Conservation (phyloP, 495 filamentous ascomycete genomes). For the Hyaloscypha finlandica region DNA sequence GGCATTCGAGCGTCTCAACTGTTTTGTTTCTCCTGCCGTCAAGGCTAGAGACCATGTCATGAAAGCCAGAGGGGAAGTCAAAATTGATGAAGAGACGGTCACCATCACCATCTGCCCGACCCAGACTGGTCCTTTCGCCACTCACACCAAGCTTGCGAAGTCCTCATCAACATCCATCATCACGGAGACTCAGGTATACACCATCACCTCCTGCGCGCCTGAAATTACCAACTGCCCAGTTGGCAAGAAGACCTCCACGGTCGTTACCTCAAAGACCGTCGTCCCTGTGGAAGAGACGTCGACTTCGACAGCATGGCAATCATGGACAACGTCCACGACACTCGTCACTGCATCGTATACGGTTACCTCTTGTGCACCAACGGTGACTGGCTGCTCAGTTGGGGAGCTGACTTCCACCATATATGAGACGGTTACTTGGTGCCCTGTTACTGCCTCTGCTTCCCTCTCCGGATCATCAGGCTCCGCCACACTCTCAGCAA, state of each 20-base stretch:
- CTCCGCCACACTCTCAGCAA: not conserved
- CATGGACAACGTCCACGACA: conserved; percentile 1
- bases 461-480: conserved; percentile 3
- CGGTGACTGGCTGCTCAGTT: not conserved
- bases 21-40: conserved; percentile 23
- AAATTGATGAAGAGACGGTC: not conserved
- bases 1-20: conserved; percentile 54
- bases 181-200: conserved; percentile 34
- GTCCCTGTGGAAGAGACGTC: conserved; percentile 3
- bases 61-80: not conserved
- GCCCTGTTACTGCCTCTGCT: conserved; percentile 3
- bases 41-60: not conserved
- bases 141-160: not conserved
- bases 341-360: not conserved
- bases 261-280: conserved; percentile 17
- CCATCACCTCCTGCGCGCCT: conserved; percentile 53
- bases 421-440: not conserved
- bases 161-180: not conserved
- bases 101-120: conserved; percentile 14
- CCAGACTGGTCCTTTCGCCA: conserved; percentile 2
- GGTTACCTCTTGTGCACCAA: not conserved
- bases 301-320: not conserved
- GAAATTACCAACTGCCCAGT: conserved; percentile 58
- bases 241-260: conserved; percentile 33
- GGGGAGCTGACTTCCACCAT: not conserved